phyloP scores from a whole-genome alignment of 202 grass and related monocot genomes.

The Cymbopogon flexuosus region DNA sequence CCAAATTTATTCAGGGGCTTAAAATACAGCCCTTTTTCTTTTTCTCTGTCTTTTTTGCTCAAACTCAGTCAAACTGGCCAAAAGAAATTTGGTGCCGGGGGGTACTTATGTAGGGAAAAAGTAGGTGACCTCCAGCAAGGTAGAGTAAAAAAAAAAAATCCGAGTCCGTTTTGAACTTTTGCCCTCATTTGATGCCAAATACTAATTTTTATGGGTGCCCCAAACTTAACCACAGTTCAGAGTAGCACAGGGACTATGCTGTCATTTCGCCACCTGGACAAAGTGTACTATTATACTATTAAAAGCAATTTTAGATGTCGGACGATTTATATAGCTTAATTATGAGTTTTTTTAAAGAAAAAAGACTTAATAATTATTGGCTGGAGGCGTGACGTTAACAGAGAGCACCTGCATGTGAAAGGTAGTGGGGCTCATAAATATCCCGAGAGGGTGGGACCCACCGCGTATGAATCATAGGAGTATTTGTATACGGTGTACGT shows the following conservation, averaged over 20 bases:
- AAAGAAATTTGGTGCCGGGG: not conserved
- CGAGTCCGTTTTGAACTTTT: constrained; percentile 15
- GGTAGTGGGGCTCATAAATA: not conserved
- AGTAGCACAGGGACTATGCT: not conserved
- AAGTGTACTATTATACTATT: not conserved
- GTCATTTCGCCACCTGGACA: constrained; percentile 6
- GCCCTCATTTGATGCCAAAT: constrained; percentile 32
- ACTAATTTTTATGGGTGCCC: constrained; percentile 5
- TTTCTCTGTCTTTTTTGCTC: not conserved
- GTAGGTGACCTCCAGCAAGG: constrained; percentile 13
- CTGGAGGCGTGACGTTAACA: not conserved
- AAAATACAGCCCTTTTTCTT: not conserved
- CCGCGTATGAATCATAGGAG: not conserved
- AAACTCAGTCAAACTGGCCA: constrained; percentile 18
- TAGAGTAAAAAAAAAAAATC: constrained; percentile 31
- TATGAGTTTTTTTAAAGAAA: not conserved
- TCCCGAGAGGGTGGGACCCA: not conserved
- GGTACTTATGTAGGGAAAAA: constrained; percentile 28
- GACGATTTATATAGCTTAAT: not conserved
- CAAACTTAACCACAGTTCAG: constrained; percentile 24
- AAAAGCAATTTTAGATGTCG: constrained; percentile 9
- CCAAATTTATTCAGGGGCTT: constrained; percentile 22
- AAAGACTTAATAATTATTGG: constrained; percentile 14
- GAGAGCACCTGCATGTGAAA: not conserved
- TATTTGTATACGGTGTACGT: constrained; percentile 19